These are phyloP conservation scores for Lithospermum erythrorhizon DNA, from an alignment of 257 asterid species.

Conservation along the genomic window DNA sequence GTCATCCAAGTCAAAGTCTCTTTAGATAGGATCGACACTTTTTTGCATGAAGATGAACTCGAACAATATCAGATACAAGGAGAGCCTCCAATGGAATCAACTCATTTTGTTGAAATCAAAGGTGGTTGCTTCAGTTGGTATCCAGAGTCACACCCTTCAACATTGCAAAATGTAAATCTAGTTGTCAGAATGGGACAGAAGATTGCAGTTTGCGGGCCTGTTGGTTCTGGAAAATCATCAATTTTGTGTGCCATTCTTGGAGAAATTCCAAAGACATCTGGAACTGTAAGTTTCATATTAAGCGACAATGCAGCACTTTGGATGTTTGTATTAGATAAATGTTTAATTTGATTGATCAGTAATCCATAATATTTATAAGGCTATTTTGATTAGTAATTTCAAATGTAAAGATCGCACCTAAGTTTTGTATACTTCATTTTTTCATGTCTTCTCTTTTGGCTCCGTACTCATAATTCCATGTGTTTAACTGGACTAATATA, in stretches of 20 bases:
- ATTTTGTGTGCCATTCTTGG: slow-evolving; percentile 54
- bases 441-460: too few species aligned
- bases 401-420: too few species aligned
- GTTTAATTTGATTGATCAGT: background rate
- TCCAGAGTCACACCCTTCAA: slow-evolving; percentile 21
- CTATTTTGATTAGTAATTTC: too few species aligned
- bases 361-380: too few species aligned
- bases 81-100: slow-evolving; percentile 9
- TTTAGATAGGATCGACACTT: slow-evolving; percentile 45
- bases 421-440: too few species aligned
- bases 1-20: slow-evolving; percentile 66
- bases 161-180: slow-evolving; percentile 23
- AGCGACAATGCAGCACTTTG: background rate
- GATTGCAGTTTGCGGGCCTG: slow-evolving; percentile 63
- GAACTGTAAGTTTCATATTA: slow-evolving; percentile 33
- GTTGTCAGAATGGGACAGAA: slow-evolving; percentile 40
- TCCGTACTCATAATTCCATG: too few species aligned
- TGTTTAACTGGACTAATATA: too few species aligned
- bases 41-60: slow-evolving; percentile 60
- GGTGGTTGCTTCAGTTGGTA: slow-evolving; percentile 56
- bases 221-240: slow-evolving; percentile 76
- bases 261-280: slow-evolving; percentile 55
- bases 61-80: slow-evolving; percentile 15
- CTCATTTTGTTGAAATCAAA: slow-evolving; percentile 17
- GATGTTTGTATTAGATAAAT: background rate